Evolutionary conservation across 176 grass and related monocot genomes (phyloP).

Genomic region (Bolboschoenus planiculmis): DNA sequence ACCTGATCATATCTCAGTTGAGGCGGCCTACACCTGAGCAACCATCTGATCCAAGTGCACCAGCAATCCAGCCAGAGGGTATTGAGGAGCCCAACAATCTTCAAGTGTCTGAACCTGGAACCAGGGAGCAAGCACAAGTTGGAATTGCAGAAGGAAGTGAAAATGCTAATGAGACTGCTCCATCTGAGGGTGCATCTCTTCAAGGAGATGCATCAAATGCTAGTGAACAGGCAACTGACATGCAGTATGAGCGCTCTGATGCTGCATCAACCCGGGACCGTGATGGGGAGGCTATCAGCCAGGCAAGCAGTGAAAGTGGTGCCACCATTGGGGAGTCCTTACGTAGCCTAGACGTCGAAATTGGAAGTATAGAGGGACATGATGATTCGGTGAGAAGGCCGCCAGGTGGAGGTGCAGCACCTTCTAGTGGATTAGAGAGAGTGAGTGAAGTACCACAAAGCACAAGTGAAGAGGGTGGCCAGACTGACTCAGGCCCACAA

Average conservation of each 20-base stretch:
- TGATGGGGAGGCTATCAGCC: conserved; percentile 90
- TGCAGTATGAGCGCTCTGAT: conserved; percentile 85
- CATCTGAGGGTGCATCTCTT: conserved; percentile 36
- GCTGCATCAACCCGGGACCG: conserved; percentile 34
- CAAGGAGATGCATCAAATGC: conserved; percentile 51
- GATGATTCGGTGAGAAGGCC: conserved; percentile 83
- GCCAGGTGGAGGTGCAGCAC: conserved; percentile 39
- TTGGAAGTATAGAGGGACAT: conserved; percentile 96
- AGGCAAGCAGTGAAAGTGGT: conserved; percentile 96
- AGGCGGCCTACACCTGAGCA: conserved; percentile 59
- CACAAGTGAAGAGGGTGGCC: conserved; percentile 54
- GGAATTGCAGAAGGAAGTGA: conserved; percentile 42
- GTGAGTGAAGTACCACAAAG: conserved; percentile 73
- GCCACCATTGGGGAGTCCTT: conserved; percentile 94
- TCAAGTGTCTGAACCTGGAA: conserved; percentile 49
- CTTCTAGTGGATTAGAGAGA: conserved; percentile 52
- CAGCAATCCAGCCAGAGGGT: conserved; percentile 38
- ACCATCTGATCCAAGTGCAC: conserved; percentile 36
- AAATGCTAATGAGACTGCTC: conserved; percentile 38
- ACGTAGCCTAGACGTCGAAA: conserved; percentile 94
- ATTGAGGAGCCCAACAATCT: conserved; percentile 41
- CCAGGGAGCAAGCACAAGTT: conserved; percentile 39
- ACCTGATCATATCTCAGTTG: conserved; percentile 74
- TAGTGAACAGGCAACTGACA: conserved; percentile 73
- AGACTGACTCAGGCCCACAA: conserved; percentile 34